These are phyloP conservation scores for Picocystis sp. DNA, from an alignment of 163 green algal species.

Conservation along the genomic window DNA sequence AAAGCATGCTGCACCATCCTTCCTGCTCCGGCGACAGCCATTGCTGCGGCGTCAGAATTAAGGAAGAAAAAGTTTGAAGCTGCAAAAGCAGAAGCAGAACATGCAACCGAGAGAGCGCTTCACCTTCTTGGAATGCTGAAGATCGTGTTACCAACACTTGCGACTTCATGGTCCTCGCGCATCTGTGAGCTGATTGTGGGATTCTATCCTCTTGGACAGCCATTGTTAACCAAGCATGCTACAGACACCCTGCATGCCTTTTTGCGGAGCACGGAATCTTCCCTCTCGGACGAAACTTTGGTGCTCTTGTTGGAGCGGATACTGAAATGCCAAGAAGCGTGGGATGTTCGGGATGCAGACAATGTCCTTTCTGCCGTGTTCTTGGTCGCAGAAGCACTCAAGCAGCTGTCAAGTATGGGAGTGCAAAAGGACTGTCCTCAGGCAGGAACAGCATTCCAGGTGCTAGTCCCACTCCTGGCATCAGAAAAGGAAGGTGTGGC, in stretches of 20 bases:
- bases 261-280: background rate
- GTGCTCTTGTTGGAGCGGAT: conserved; percentile 28
- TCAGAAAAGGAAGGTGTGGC: conserved; percentile 51
- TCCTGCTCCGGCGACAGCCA: too few species aligned
- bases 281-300: conserved; percentile 24
- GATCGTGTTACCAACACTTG: too few species aligned
- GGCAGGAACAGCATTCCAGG: conserved; percentile 32
- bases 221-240: conserved; percentile 49
- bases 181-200: conserved; percentile 1
- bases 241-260: conserved; percentile 42
- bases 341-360: conserved; percentile 29
- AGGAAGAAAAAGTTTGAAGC: too few species aligned
- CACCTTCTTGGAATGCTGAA: too few species aligned
- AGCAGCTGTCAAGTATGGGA: conserved; percentile 18
- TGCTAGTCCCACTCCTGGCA: conserved; percentile 38
- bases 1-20: too few species aligned
- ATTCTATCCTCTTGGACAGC: conserved; percentile 34
- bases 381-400: conserved; percentile 3
- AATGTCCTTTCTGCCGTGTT: conserved; percentile 14
- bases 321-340: conserved; percentile 22
- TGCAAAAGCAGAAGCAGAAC: too few species aligned
- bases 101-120: too few species aligned
- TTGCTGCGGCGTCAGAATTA: too few species aligned
- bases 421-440: conserved; percentile 9
- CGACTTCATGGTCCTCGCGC: background rate